Evolutionary conservation across 495 filamentous ascomycete species (phyloP).

Genomic region (Penicillium cinerascens): DNA sequence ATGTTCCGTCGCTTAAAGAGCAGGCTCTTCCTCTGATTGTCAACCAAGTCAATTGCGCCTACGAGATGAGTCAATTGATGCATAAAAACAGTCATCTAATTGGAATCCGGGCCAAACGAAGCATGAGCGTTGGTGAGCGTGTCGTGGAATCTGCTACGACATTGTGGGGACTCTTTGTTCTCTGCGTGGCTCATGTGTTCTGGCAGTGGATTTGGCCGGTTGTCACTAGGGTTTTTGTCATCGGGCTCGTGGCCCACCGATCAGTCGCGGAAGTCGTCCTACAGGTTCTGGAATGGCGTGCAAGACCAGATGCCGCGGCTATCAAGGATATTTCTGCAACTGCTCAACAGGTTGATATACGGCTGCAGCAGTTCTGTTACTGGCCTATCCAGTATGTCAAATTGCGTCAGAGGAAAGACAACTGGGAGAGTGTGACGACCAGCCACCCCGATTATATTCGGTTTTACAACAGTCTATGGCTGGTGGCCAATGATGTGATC

Average conservation of each 20-base stretch:
- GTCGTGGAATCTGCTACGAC: constrained; percentile 92
- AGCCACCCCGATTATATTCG: constrained; percentile 98
- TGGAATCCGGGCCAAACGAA: constrained; percentile 73
- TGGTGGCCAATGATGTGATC: constrained; percentile 97
- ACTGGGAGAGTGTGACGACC: constrained; percentile 94
- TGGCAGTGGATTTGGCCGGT: constrained; percentile 77
- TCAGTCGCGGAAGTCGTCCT: constrained; percentile 77
- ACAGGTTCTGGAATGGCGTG: constrained; percentile 81
- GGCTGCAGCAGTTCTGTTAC: constrained; percentile 97
- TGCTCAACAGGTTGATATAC: constrained; percentile 97
- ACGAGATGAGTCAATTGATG: constrained; percentile 77
- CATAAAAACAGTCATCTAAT: constrained; percentile 84
- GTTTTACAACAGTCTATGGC: constrained; percentile 98
- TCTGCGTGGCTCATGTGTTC: constrained; percentile 66
- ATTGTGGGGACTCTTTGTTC: constrained; percentile 68
- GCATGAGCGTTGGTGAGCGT: constrained; percentile 87
- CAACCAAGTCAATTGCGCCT: constrained; percentile 94
- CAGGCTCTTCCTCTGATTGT: constrained; percentile 74
- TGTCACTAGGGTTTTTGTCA: constrained; percentile 66
- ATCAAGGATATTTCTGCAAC: constrained; percentile 95
- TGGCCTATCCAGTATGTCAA: constrained; percentile 97
- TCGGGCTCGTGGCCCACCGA: constrained; percentile 76
- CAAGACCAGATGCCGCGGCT: constrained; percentile 73
- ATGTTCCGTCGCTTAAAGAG: constrained; percentile 77
- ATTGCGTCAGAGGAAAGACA: constrained; percentile 77